Conservation (phyloP, 2,329 filamentous ascomycete genomes). For the Metarhizium album region DNA sequence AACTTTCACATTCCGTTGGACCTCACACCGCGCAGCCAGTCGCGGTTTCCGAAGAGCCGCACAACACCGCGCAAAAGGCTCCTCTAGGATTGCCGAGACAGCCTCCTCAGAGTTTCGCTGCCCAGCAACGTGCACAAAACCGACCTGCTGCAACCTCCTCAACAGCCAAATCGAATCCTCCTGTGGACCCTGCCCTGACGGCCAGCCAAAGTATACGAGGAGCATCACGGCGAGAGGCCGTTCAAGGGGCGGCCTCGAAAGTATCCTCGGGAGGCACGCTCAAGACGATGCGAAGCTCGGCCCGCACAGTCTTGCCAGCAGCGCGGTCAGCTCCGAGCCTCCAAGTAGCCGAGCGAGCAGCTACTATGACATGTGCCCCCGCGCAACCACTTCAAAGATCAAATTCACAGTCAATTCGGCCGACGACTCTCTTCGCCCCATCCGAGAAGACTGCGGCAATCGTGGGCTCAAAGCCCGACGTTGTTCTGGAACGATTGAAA, state of each 20-base stretch:
- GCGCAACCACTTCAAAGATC: slow-evolving; percentile 16
- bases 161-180: slow-evolving; percentile 15
- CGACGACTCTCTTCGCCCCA: slow-evolving; percentile 44
- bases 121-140: slow-evolving; percentile 51
- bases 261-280: slow-evolving; percentile 13
- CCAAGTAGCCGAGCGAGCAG: slow-evolving; percentile 20
- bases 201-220: slow-evolving; percentile 21
- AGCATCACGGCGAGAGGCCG: slow-evolving; percentile 18
- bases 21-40: slow-evolving; percentile 5
- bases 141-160: slow-evolving; percentile 25
- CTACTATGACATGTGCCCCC: slow-evolving; percentile 16
- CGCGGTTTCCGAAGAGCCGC: slow-evolving; percentile 22
- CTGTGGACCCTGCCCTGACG: slow-evolving; percentile 13
- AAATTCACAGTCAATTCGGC: slow-evolving; percentile 21
- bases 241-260: slow-evolving; percentile 13
- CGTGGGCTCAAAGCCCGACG: slow-evolving; percentile 44
- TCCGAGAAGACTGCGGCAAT: slow-evolving; percentile 40
- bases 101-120: slow-evolving; percentile 54
- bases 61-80: slow-evolving; percentile 21
- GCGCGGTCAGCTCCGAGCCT: slow-evolving; percentile 17
- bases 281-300: slow-evolving; percentile 19
- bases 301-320: slow-evolving; percentile 17
- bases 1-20: slow-evolving; percentile 3
- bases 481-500: slow-evolving; percentile 43
- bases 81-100: slow-evolving; percentile 37